Conservation (phyloP, 2,329 filamentous ascomycete genomes). For the Aspergillus proliferans region DNA sequence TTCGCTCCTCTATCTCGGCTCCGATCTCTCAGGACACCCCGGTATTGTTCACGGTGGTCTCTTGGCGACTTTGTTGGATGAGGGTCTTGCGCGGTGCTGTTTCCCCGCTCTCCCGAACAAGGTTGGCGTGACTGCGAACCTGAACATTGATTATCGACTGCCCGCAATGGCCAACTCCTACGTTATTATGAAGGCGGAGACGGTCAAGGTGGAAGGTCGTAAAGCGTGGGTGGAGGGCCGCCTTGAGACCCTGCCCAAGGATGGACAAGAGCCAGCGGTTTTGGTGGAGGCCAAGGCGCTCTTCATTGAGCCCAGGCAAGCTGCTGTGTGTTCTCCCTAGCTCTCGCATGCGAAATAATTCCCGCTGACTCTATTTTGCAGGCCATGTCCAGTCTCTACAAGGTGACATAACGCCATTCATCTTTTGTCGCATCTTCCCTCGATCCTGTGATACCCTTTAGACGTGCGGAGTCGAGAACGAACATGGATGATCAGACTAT, state of each 20-base stretch:
- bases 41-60: slow-evolving; percentile 87
- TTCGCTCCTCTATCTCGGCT: slow-evolving; percentile 69
- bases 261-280: slow-evolving; percentile 58
- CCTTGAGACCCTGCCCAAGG: slow-evolving; percentile 68
- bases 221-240: slow-evolving; percentile 91
- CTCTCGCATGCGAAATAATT: not conserved
- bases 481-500: not conserved
- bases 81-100: slow-evolving; percentile 79
- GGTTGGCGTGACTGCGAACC: slow-evolving; percentile 71
- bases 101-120: slow-evolving; percentile 84
- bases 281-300: slow-evolving; percentile 78
- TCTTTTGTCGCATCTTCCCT: not conserved
- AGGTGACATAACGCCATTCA: slow-evolving; percentile 10
- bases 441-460: slow-evolving; percentile 1
- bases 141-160: slow-evolving; percentile 74
- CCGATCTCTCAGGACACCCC: slow-evolving; percentile 78
- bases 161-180: slow-evolving; percentile 71
- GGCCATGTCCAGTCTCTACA: slow-evolving; percentile 21
- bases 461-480: not conserved
- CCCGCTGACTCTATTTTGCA: slow-evolving; percentile 6
- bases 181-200: slow-evolving; percentile 71
- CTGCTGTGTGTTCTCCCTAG: slow-evolving; percentile 53
- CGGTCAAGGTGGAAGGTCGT: slow-evolving; percentile 78
- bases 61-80: slow-evolving; percentile 86
- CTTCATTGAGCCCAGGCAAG: slow-evolving; percentile 82